Base-by-base conservation (phyloP, 2,329 filamentous ascomycete genomes). In the Scedosporium apiospermum region DNA sequence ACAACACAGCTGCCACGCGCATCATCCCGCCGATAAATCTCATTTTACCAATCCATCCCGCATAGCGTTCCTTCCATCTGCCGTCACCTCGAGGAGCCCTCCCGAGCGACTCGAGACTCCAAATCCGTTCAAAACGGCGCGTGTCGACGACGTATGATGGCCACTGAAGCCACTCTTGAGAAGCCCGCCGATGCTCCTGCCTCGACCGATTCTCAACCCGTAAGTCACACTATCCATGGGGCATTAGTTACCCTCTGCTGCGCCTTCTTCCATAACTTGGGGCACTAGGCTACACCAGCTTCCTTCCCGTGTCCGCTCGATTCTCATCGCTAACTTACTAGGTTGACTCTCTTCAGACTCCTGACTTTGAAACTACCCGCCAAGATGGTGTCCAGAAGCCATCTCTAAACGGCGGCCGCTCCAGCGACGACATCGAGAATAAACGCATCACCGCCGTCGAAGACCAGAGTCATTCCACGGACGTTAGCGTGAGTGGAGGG, bases 401-500 rank as follows among this genome's bases (percentile, higher is more conserved):
- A 67, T 72, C 72, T 68, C 69, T 83, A 73, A 85, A 85, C 71
- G 80, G 80, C 73, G 75, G 71, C 58, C 66, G 71, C 65, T 72
- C 77, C 67, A 73, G 66, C 63, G 77, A 85, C 68, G 82, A 84
- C 64, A 75, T 80, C 67, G 82, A 80, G 68, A 82, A 83, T 70
- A 85, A 82, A 73, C 80, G 80, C 70, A 81, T 84, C 60, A 63
- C 46, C 9, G 79, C 77, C 65, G 78, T 84, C 65, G 85, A 88
- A 69, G 79, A 86, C 69, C 77, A 82, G 66, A 75, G 81, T 66
- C 81, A 82, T 71, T 88, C 86, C 64, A 80, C 84, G 67, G 84
- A 88, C 69, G 85, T 85, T 65, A 90, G 88, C 71, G 79, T 84
- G 66, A 91, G 86, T 72, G 88, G 87, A 67, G 87, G 86, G 68